Base-by-base conservation (phyloP, 2,329 filamentous ascomycete genomes). In the Huntiella moniliformis region DNA sequence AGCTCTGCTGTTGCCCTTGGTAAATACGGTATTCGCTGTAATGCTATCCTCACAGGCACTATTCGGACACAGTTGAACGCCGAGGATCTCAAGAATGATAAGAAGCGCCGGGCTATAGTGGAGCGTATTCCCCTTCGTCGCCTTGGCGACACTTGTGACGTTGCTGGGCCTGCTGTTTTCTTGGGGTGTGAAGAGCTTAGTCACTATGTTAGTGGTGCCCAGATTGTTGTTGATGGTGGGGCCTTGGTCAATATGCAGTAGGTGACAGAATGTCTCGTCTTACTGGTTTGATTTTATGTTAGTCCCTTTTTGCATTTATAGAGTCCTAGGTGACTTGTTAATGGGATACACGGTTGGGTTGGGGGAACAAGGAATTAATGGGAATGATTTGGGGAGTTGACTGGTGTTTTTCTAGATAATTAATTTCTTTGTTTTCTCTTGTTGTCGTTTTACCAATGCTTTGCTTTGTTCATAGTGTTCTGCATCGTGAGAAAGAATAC, bases 201-300 rank as follows among this genome's bases (percentile, higher is more conserved):
- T 58, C 73, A 73, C 15, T 91, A 87, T 61, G 80, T 91, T 50
- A 88, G 77, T 49, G 85, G 85, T 0, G 79, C 84, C 12, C 83
- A 91, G 61, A 57, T 94, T 53, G 60, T 94, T 51, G 86, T 94
- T 11, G 86, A 94, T 61, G 87, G 86, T 8, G 86, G 87, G 0
- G 60, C 88, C 51, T 94, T 91, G 67, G 86, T 93, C 11, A 93
- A 93, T 61, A 64, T 93, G 54, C 84, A 91, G 61, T 88, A 28
- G 22, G 6, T 28, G 22, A 8, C 22, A 28, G 22, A 28, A 28
- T 28, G 7, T 8, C 22, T 28, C 2, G 6, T 28, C 10, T 10
- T 7, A 6, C 10, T 28, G 22, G 7, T 28, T 28, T 28, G 22
- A 28, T 28, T 28, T 1, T 28, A 28, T 10, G 22, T 28, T 28